Base-by-base conservation (phyloP, 2,329 filamentous ascomycete genomes). In the Curvularia spicifera region DNA sequence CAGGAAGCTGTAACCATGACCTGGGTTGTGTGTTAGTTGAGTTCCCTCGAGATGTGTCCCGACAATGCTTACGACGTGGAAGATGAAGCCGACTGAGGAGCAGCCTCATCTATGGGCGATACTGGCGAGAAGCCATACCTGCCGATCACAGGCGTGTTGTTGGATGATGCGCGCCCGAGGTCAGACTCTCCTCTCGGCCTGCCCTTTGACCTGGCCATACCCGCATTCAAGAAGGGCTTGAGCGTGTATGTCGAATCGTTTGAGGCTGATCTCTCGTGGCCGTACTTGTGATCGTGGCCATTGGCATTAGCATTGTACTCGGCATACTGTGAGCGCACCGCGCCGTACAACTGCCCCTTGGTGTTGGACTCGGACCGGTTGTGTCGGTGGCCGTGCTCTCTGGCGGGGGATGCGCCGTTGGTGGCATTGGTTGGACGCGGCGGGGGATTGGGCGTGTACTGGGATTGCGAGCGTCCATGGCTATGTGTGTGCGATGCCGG, bases 101-200 rank as follows among this genome's bases (percentile, higher is more conserved):
- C 59, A 24, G 46, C 39, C 61, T 77, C 76, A 7, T 76, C 67
- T 57, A 77, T 76, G 2, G 75, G 71, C 37, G 72, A 69, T 56
- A 77, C 74, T 12, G 74, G 71, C 37, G 72, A 69, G 62, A 77
- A 76, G 56, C 65, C 70, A 57, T 70, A 73, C 31, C 65, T 68
- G 28, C 58, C 66, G 6, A 61, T 48, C 4, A 55, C 44, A 20
- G 57, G 61, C 46, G 57, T 63, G 58, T 70, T 72, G 5, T 66
- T 63, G 6, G 65, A 53, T n/a, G 61, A 56, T 15, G 78, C 74
- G 51, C 77, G 72, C 22, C 79, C 78, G 56, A 82, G 67, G 61
- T 82, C 79, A 15, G 79, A 80, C 49, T 81, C 78, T 50, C 80
- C 79, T 70, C 79, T 70, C 51, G 78, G 64, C 51, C 80, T 72